Percentiles rank a stretch among this genome's conserved stretches.
Conservation (phyloP, 352 stramenopile species). For the Sclerospora graminicola region DNA sequence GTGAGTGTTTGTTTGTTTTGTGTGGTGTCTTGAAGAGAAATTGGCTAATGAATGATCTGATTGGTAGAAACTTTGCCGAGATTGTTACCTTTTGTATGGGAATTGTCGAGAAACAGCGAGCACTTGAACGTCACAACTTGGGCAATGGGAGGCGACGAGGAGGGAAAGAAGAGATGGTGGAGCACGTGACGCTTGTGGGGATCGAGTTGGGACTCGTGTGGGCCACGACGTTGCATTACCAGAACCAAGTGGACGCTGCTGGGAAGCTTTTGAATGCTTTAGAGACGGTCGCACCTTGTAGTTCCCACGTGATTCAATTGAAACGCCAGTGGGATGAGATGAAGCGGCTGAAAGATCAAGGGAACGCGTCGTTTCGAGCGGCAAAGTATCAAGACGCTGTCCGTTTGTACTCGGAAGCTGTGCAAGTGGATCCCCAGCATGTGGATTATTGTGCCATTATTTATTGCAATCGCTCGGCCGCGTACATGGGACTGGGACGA, state of each 20-base stretch:
- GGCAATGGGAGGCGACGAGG: no score
- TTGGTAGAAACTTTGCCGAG: constrained; percentile 1
- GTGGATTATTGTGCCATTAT: constrained; percentile 71
- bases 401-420: constrained; percentile 49
- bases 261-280: constrained; percentile 41
- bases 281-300: constrained; percentile 55
- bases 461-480: constrained; percentile 74
- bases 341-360: constrained; percentile 53
- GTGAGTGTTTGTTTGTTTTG: constrained; percentile 24
- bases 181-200: constrained; percentile 39
- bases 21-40: no score
- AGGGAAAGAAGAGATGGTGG: constrained; percentile 13
- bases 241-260: constrained; percentile 56
- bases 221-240: constrained; percentile 56
- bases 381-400: constrained; percentile 44
- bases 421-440: constrained; percentile 51
- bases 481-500: constrained; percentile 60
- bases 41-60: no score
- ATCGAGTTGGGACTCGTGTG: constrained; percentile 55
- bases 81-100: constrained; percentile 39
- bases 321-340: constrained; percentile 58
- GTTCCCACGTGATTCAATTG: constrained; percentile 55
- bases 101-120: constrained; percentile 44
- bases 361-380: constrained; percentile 57
- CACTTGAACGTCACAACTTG: constrained; percentile 5